Conservation (phyloP, 139 green algal genomes). For the Tetradesmus obliquus region DNA sequence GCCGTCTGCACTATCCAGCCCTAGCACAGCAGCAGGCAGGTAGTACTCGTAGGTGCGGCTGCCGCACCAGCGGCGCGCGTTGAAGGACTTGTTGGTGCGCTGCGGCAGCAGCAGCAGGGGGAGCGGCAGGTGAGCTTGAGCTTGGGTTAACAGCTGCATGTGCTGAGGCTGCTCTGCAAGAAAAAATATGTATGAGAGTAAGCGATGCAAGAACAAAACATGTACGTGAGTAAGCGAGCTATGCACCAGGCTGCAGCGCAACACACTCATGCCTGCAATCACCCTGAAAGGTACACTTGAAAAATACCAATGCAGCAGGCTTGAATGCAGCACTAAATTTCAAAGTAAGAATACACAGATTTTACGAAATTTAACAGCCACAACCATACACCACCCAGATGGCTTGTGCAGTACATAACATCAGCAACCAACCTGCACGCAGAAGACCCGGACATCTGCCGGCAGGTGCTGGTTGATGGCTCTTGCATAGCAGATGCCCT, state of each 20-base stretch:
- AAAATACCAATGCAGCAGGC: too few species aligned
- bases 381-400: neutral
- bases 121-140: neutral
- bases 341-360: too few species aligned
- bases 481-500: slow-evolving; percentile 66
- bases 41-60: slow-evolving; percentile 96
- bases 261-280: too few species aligned
- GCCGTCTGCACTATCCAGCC: slow-evolving; percentile 28
- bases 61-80: slow-evolving; percentile 86
- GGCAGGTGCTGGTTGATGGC: slow-evolving; percentile 89
- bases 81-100: slow-evolving; percentile 91
- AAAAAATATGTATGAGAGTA: too few species aligned
- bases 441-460: slow-evolving; percentile 80
- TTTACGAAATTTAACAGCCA: neutral
- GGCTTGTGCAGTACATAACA: neutral
- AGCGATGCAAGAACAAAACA: too few species aligned
- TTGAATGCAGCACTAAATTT: too few species aligned
- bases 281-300: too few species aligned
- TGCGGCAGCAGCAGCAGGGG: slow-evolving; percentile 59
- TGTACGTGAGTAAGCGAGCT: too few species aligned
- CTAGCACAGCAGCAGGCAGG: slow-evolving; percentile 73
- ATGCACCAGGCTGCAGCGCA: too few species aligned
- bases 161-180: neutral
- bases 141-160: neutral
- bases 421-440: slow-evolving; percentile 62